phyloP scores from a whole-genome alignment of 495 filamentous ascomycete genomes.

The Penicillium egyptiacum region DNA sequence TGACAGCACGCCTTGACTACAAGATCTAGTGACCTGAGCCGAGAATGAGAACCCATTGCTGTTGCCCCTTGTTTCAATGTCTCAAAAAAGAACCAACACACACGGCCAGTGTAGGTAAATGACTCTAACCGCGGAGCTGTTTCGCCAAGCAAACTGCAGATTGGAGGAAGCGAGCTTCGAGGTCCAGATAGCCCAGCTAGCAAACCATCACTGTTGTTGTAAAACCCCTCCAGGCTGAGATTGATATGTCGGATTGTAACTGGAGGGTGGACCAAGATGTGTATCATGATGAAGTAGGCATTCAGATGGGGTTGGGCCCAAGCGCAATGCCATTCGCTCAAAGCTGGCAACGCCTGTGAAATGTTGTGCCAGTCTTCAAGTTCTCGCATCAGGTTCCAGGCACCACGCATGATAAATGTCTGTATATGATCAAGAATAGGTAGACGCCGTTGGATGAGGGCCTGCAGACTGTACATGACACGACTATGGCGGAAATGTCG shows the following conservation, averaged over 20 bases:
- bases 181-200: conserved; percentile 17
- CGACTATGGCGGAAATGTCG: conserved; percentile 47
- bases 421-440: conserved; percentile 46
- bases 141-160: conserved; percentile 59
- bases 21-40: conserved; percentile 63
- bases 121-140: conserved; percentile 59
- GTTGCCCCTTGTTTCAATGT: conserved; percentile 28
- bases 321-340: conserved; percentile 69
- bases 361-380: conserved; percentile 62
- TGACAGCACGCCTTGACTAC: conserved; percentile 70
- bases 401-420: conserved; percentile 68
- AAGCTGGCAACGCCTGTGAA: conserved; percentile 57
- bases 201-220: conserved; percentile 54
- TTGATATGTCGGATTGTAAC: conserved; percentile 58
- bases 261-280: conserved; percentile 53
- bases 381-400: conserved; percentile 74
- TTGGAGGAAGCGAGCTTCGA: conserved; percentile 30
- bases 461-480: conserved; percentile 16
- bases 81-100: conserved; percentile 61
- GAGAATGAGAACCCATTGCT: conserved; percentile 21
- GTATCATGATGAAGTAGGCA: conserved; percentile 63
- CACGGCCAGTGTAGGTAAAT: conserved; percentile 64
- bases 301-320: conserved; percentile 69
- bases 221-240: conserved; percentile 66
- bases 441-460: conserved; percentile 33